Percentiles rank a stretch among this genome's conserved stretches.
These are phyloP conservation scores for Nemania serpens DNA, from an alignment of 2,329 filamentous ascomycete species.

Conservation along the genomic window DNA sequence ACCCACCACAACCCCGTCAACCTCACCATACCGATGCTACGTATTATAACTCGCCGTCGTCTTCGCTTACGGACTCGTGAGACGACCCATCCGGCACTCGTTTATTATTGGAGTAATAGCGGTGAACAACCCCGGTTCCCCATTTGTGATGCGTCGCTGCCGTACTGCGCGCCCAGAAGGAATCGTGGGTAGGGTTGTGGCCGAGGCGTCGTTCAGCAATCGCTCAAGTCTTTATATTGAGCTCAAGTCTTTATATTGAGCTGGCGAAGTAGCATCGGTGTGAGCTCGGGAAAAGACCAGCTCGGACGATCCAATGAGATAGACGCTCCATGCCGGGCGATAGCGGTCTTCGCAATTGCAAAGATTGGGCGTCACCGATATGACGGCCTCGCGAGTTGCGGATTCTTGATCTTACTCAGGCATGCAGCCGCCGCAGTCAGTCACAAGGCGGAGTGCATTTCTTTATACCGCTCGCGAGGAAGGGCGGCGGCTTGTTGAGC, in stretches of 20 bases:
- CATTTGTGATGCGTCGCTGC: slow-evolving; percentile 2
- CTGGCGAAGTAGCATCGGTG: background rate
- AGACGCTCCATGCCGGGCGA: background rate
- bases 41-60: slow-evolving; percentile 5
- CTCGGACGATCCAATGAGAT: background rate
- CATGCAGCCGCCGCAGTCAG: slow-evolving; percentile 23
- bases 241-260: background rate
- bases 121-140: slow-evolving; percentile 10
- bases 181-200: background rate
- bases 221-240: background rate
- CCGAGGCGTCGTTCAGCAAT: background rate
- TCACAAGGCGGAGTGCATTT: slow-evolving; percentile 5
- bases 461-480: background rate
- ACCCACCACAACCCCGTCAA: background rate
- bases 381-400: slow-evolving; percentile 14
- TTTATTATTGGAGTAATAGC: slow-evolving; percentile 6
- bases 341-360: background rate
- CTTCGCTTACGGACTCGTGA: slow-evolving; percentile 13
- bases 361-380: slow-evolving; percentile 13
- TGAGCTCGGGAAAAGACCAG: background rate
- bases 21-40: background rate
- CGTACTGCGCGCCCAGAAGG: background rate
- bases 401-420: slow-evolving; percentile 31
- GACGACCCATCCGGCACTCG: background rate
- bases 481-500: background rate